These are phyloP conservation scores for Leptographium lundbergii DNA, from an alignment of 2,329 filamentous ascomycete genomes.

Conservation along the genomic window DNA sequence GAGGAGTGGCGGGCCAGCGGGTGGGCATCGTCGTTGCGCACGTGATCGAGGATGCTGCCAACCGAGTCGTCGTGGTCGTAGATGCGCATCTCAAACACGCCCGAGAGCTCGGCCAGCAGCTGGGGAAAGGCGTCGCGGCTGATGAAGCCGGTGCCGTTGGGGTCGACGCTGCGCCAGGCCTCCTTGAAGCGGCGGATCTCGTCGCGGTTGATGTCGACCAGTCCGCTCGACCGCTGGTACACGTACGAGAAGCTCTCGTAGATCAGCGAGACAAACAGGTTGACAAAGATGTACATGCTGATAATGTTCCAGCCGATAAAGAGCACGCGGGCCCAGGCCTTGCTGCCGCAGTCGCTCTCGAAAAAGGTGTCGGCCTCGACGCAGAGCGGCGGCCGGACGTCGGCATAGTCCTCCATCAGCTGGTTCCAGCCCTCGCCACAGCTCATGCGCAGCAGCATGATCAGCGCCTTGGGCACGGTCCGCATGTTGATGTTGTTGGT, in stretches of 20 bases:
- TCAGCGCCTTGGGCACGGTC: conserved; percentile 84
- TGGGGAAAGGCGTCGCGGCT: conserved; percentile 80
- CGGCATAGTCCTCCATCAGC: conserved; percentile 91
- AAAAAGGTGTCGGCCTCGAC: conserved; percentile 62
- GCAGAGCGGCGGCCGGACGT: conserved; percentile 67
- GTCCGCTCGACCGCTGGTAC: conserved; percentile 89
- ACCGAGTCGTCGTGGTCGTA: conserved; percentile 88
- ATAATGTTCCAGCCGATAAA: conserved; percentile 98
- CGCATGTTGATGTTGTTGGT: conserved; percentile 80
- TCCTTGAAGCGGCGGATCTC: conserved; percentile 96
- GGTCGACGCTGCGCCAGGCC: conserved; percentile 93
- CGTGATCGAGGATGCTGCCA: conserved; percentile 72
- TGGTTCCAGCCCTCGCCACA: conserved; percentile 94
- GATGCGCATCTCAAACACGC: conserved; percentile 93
- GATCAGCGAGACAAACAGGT: conserved; percentile 94
- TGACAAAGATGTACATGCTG: conserved; percentile 99
- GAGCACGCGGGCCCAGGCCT: conserved; percentile 72
- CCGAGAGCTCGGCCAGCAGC: conserved; percentile 81
- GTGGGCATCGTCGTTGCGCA: conserved; percentile 43
- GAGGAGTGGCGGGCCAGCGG: neutral
- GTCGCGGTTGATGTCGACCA: conserved; percentile 79
- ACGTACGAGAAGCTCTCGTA: conserved; percentile 99
- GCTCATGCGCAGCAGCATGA: conserved; percentile 86
- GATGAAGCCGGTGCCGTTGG: conserved; percentile 82
- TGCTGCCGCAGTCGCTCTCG: conserved; percentile 83